Conservation (phyloP, 345 rosid genomes). For the Hibiscus tridactylites region DNA sequence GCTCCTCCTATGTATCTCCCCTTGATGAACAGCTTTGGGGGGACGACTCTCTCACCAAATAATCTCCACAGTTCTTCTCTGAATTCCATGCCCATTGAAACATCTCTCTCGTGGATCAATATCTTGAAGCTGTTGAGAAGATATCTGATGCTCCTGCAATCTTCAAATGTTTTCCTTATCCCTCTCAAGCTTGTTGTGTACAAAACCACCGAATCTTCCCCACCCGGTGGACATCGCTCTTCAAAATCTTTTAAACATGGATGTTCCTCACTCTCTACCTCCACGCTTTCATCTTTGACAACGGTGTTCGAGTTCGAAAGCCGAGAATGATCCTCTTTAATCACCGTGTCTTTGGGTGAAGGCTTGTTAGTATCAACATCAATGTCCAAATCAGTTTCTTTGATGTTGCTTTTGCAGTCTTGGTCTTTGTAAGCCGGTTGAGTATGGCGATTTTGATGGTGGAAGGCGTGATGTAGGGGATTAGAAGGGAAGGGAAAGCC, state of each 20-base stretch:
- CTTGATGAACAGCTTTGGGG: slow-evolving; percentile 71
- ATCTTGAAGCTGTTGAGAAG: slow-evolving; percentile 56
- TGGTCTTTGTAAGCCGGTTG: slow-evolving; percentile 17
- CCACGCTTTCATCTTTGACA: not conserved
- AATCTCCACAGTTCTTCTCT: slow-evolving; percentile 74
- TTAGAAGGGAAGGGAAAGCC: slow-evolving; percentile 33
- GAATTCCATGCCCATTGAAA: slow-evolving; percentile 64
- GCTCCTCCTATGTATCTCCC: slow-evolving; percentile 88
- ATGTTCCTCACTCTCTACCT: not conserved
- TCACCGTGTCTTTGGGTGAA: not conserved
- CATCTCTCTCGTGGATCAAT: slow-evolving; percentile 54
- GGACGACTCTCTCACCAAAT: slow-evolving; percentile 41
- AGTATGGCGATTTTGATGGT: slow-evolving; percentile 20
- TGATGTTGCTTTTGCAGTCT: slow-evolving; percentile 13
- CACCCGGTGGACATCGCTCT: slow-evolving; percentile 64
- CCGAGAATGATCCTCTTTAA: slow-evolving; percentile 9
- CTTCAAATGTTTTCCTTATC: slow-evolving; percentile 77
- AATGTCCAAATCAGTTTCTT: slow-evolving; percentile 14
- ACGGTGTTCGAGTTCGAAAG: not conserved
- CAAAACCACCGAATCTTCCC: slow-evolving; percentile 53
- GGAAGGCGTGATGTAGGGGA: slow-evolving; percentile 1
- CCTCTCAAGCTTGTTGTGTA: slow-evolving; percentile 76
- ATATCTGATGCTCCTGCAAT: slow-evolving; percentile 53
- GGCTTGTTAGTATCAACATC: not conserved
- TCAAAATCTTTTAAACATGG: slow-evolving; percentile 27